Conservation (phyloP, 306 rosid genomes). For the Dicorynia guianensis region DNA sequence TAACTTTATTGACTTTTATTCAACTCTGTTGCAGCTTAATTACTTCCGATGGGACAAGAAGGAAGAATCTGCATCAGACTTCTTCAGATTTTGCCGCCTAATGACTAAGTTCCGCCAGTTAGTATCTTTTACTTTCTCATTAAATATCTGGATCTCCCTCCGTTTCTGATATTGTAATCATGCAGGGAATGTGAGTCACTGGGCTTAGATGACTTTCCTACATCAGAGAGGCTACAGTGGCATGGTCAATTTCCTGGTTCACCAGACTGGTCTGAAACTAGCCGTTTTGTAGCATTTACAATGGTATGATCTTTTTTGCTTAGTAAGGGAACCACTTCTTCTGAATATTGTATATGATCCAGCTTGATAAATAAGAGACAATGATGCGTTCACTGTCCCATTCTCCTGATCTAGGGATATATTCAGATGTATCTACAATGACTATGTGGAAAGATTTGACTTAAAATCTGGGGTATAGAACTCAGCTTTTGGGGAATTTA, state of each 20-base stretch:
- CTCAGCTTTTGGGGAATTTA: background rate
- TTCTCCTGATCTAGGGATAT: background rate
- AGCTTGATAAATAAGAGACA: background rate
- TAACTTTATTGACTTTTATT: constrained; percentile 32
- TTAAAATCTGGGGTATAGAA: too few relatives aligned
- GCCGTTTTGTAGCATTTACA: constrained; percentile 92
- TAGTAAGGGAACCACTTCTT: constrained; percentile 20
- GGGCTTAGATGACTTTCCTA: constrained; percentile 84
- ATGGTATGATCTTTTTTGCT: constrained; percentile 57
- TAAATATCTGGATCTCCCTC: constrained; percentile 25
- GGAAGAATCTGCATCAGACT: constrained; percentile 77
- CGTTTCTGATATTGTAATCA: constrained; percentile 36
- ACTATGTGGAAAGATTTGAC: background rate
- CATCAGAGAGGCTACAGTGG: constrained; percentile 92
- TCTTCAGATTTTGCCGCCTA: constrained; percentile 86
- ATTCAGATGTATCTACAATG: background rate
- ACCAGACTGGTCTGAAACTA: constrained; percentile 88
- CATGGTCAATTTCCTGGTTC: constrained; percentile 84
- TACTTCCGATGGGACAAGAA: constrained; percentile 93
- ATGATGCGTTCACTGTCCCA: background rate
- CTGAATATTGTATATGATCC: constrained; percentile 1
- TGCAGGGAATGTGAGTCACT: constrained; percentile 92
- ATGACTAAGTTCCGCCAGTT: constrained; percentile 80
- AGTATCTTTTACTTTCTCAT: constrained; percentile 33
- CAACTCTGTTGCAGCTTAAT: constrained; percentile 67